Percentiles rank a stretch among this genome's conserved stretches.
phyloP scores from a whole-genome alignment of 805 yeast species.

The Alloascoidea africana region DNA sequence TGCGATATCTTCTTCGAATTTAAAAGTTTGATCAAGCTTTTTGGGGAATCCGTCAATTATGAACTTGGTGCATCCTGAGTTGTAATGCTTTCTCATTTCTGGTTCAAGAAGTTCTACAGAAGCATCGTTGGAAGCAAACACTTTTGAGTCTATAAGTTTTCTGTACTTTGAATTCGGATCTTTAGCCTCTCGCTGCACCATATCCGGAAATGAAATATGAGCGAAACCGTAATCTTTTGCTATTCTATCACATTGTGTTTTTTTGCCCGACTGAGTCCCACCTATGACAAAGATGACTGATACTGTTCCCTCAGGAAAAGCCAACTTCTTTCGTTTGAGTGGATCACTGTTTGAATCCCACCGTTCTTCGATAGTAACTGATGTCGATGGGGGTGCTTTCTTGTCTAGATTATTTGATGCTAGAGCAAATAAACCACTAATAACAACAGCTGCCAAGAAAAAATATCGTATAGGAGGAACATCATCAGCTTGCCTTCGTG shows the following conservation, averaged over 20 bases:
- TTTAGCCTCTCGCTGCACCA: conserved; percentile 80
- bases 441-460: conserved; percentile 26
- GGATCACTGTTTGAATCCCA: conserved; percentile 21
- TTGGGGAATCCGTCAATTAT: conserved; percentile 95
- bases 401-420: conserved; percentile 22
- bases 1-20: conserved; percentile 63
- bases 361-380: conserved; percentile 20
- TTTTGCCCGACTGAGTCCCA: conserved; percentile 54
- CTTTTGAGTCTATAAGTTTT: conserved; percentile 41
- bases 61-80: conserved; percentile 21
- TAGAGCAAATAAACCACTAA: conserved; percentile 26
- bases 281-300: conserved; percentile 25
- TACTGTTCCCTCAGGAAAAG: conserved; percentile 25
- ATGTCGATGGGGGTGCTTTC: conserved; percentile 17
- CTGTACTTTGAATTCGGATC: conserved; percentile 78
- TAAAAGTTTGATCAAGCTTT: conserved; percentile 93
- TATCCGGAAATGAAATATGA: conserved; percentile 92
- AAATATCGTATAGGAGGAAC: conserved; percentile 26
- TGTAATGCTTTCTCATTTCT: neutral
- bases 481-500: too few relatives aligned
- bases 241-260: conserved; percentile 84
- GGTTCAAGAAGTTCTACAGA: neutral
- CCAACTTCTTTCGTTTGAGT: conserved; percentile 30
- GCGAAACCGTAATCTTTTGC: conserved; percentile 74
- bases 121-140: conserved; percentile 8